Evolutionary conservation across 73 alveolate species (phyloP), one percentile per base, ranked within the genome.

Genomic region (Paramecium tetraurelia): DNA sequence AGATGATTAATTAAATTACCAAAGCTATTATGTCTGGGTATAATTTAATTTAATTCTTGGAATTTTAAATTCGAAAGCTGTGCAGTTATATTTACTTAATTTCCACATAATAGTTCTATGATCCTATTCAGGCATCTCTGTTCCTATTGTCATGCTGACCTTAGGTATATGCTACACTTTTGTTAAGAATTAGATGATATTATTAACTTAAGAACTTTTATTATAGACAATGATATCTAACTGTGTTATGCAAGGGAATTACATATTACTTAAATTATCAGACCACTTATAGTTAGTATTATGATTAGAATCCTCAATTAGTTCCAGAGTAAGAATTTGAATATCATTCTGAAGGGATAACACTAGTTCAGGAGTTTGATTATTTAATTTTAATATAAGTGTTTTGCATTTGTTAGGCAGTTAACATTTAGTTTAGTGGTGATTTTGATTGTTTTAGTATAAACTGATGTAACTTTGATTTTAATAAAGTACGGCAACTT

Each of bases 1-100:
- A 20, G 46, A 53, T n/a, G 69, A 20, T 80, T 40, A 18, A 80
- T 80, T 80, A 35, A 80, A 80, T 40, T 6, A 24, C 90, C 90
- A 80, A 38, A 31, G 44, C 5, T 46, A 31, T 8, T 38, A 21
- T 7, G 31, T 31, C 46, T 80, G n/a, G 5, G 72, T 22, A 44
- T 44, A 48, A 24, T 40, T 21, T 44, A 75, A 75, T 75, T 80
- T 80, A 46, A 31, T 46, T 24, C 24, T 44, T 44, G 90, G 90
- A 20, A 80, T 22, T 80, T 22, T 80, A 18, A 80, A 35, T 43
- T 40, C 57, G 46, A 80, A 24, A 44, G 46, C 22, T 11, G 8
- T 43, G 14, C 46, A 46, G 14, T 41, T 48, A 12, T 31, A 24
- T 44, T 80, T 80, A 27, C 76, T 44, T 11, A 80, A 22, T 46